Evolutionary conservation across 768 basidiomycete species (phyloP).

Genomic region (Sistotremastrum suecicum): DNA sequence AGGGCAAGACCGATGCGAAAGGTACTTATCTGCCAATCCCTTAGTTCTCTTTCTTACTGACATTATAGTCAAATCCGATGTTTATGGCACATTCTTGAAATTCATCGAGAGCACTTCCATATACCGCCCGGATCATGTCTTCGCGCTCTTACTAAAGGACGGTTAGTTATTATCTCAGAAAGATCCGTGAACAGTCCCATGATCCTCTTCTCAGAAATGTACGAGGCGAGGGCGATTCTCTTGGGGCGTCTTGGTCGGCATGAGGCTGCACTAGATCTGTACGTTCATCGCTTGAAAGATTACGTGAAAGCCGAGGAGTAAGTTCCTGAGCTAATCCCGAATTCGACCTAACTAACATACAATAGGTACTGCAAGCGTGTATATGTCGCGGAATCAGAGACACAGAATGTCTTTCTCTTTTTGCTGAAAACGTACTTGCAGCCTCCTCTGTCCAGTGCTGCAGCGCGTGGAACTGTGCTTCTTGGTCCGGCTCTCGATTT

Average conservation of each 20-base stretch:
- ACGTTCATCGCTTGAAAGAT: constrained; percentile 77
- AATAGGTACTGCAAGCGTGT: constrained; percentile 80
- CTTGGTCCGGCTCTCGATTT: constrained; percentile 78
- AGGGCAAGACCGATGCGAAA: constrained; percentile 45
- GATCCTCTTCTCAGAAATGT: constrained; percentile 42
- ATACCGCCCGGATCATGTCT: constrained; percentile 68
- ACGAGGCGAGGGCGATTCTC: constrained; percentile 83
- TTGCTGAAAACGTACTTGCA: constrained; percentile 81
- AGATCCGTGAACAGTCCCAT: neutral
- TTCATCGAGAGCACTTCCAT: constrained; percentile 61
- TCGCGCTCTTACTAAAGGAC: constrained; percentile 68
- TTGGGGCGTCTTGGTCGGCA: constrained; percentile 83
- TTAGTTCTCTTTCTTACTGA: neutral
- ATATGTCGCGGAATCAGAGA: constrained; percentile 43
- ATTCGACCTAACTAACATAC: constrained; percentile 1
- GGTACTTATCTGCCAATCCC: constrained; percentile 22
- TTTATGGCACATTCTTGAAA: constrained; percentile 56
- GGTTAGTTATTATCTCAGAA: constrained; percentile 29
- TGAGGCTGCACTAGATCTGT: constrained; percentile 88
- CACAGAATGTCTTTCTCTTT: constrained; percentile 60
- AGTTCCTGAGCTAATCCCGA: constrained; percentile 12
- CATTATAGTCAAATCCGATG: neutral
- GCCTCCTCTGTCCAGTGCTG: constrained; percentile 37
- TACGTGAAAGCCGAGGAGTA: constrained; percentile 84
- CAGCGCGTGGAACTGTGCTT: constrained; percentile 26